Base-by-base conservation (phyloP, 192 early-diverging fungal species). In the Backusella luteola region DNA sequence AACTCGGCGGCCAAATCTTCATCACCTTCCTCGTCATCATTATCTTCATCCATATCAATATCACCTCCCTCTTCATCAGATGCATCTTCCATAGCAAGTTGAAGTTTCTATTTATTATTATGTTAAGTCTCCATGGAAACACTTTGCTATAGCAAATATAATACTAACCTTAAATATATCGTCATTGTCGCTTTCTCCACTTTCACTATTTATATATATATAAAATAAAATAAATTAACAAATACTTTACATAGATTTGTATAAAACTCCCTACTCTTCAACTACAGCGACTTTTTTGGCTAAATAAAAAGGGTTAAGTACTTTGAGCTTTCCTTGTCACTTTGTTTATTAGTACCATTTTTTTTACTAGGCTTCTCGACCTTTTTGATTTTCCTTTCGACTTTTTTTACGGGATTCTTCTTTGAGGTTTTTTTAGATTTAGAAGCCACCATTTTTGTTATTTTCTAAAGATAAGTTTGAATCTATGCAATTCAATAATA, bases 11-110 rank as follows among this genome's bases (percentile, higher is more conserved):
- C 84, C 6, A 85, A 79, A 17, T 80, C 49, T 12, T 85, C 74
- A 21, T 92, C 91, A 19, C 89, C 89, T 19, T 91, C 91, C 7
- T 78, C 72, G 39, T 88, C 89, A 26, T 81, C 84, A 23, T 86
- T 83, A 36, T 80, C 80, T 8, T 90, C 86, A 67, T 84, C 84
- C 36, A 89, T 89, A 12, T 87, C 86, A 7, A 82, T 84, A n/a
- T 73, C 76, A 7, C 85, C 80, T 8, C 83, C 56, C 9, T 63
- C 56, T 29, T 63, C 56, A 12, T 63, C 56, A 14, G 23, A 11
- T 63, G 23, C 56, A 29, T 63, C 56, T 14, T 26, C 56, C 56
- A 63, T 23, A 63, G 26, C 26, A 26, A 63, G 56, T 63, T 23
- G 11, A 29, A 63, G 26, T 63, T 63, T 63, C 56, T 63, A 63